A percentile compares a stretch with the other conserved stretches of the same genome.
phyloP scores from a whole-genome alignment of 1,284 basidiomycete species.

The Sporisorium sorghi region DNA sequence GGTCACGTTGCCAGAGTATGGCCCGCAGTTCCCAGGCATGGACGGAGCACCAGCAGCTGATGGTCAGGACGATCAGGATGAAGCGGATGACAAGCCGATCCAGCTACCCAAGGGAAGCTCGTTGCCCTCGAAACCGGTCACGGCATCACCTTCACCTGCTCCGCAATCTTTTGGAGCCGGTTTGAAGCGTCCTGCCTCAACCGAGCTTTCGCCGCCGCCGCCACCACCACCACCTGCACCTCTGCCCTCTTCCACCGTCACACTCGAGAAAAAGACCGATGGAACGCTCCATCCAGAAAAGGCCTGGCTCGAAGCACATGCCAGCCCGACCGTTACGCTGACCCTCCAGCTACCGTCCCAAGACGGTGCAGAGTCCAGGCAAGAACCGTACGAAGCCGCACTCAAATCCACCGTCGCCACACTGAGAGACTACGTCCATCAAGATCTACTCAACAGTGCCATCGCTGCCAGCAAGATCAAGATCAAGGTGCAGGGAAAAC shows the following conservation, averaged over 20 bases:
- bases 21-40: constrained; percentile 43
- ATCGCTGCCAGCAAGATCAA: constrained; percentile 65
- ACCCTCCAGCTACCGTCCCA: constrained; percentile 43
- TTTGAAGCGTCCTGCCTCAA: constrained; percentile 33
- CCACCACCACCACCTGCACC: constrained; percentile 33
- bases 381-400: constrained; percentile 54
- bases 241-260: constrained; percentile 2
- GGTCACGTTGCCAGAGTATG: constrained; percentile 37
- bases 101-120: constrained; percentile 23
- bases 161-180: constrained; percentile 6
- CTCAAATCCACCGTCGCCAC: constrained; percentile 55
- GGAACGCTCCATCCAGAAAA: constrained; percentile 54
- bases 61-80: constrained; percentile 1
- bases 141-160: constrained; percentile 3
- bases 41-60: constrained; percentile 10
- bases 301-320: constrained; percentile 58
- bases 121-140: constrained; percentile 30
- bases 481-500: constrained; percentile 55
- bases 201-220: constrained; percentile 35
- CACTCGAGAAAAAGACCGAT: constrained; percentile 36
- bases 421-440: constrained; percentile 62
- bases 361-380: constrained; percentile 22
- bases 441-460: constrained; percentile 46
- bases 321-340: constrained; percentile 50
- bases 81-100: constrained; percentile 28